Evolutionary conservation across 73 alveolate genomes (phyloP), one percentile per base, ranked within the genome.

Genomic region (Diophrys sp.): DNA sequence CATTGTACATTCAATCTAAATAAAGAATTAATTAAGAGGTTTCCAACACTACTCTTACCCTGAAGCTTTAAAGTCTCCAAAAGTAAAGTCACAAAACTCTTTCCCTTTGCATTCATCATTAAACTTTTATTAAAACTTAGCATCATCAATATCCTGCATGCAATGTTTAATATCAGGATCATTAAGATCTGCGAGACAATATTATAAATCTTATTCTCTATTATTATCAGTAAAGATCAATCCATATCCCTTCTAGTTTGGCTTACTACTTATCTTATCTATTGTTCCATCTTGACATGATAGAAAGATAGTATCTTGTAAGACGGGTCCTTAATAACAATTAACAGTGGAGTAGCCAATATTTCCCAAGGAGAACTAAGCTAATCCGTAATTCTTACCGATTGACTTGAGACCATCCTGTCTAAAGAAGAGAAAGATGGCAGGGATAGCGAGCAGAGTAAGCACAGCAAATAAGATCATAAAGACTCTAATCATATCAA

Each of bases 371-470:
- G 88, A 53, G 33, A 29, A 78, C 54, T 34, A 31, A 27, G 83
- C 28, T n/a, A 56, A 44, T 0, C 29, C 26, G 11, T 26, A 24
- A 11, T 55, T 25, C 30, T 33, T n/a, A n/a, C n/a, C 44, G 8
- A 11, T 32, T 24, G 53, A 29, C 14, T 56, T 56, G 69, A 75
- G 14, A 0, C 73, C 93, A 31, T 79, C 62, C 29, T 76, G 71
- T 18, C 76, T 53, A 23, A 32, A n/a, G 74, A 76, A 85, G 25
- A 85, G 54, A 24, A 27, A 32, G 23, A 85, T 66, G 0, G 82
- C 78, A 5, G 93, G 93, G n/a, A 79, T 71, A 27, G 85, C 30
- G 27, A 85, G 77, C 29, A 85, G 33, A 23, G 88, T 32, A 29
- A 85, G 74, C 26, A 71, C 54, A 24, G 75, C 31, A 69, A 85